Base-by-base conservation (phyloP, 495 filamentous ascomycete genomes). In the Letharia lupina region DNA sequence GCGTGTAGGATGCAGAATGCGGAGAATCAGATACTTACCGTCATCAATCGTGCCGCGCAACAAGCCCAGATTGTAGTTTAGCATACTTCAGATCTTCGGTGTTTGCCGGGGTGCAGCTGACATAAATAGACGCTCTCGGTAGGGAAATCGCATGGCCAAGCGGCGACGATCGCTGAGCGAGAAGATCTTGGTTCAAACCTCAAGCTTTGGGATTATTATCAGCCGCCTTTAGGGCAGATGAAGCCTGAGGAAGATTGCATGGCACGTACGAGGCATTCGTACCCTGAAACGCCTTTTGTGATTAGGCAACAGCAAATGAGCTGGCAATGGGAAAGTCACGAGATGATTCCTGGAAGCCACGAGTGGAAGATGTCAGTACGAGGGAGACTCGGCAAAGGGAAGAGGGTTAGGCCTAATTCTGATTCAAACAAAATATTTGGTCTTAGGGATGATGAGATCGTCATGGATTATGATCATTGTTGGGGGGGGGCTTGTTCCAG, bases 151-250 rank as follows among this genome's bases (percentile, higher is more conserved):
- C 59, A 42, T 37, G 54, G 54, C 54, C 33, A 56, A 56, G 52
- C 59, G 59, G 18, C 40, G 59, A 41, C 41, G 59, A 57, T 57
- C 54, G 54, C 54, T 57, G 54, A 57, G 39, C 39, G 18, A 61
- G 59, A 35, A 31, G 59, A 61, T 61, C 59, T 60, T 61, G 59
- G 39, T 28, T 4, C 39, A 44, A 28, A 1, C 23, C 23, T 28
- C 35, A 42, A n/a, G 16, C 20, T 9, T 23, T 20, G 13, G 35
- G 23, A 28, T 28, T 28, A 39, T 12, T n/a, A 23, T 61, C 59
- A 61, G 59, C 59, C 59, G 39, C 54, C 28, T 61, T 31, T 61
- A 37, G 37, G 59, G 59, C 18, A 61, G 59, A 61, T 61, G 59
- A 61, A 40, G 35, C 2, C 7, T 60, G 16, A 1, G 10, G 31